Evolutionary conservation across 768 basidiomycete species (phyloP).

Genomic region (Mycena sanguinolenta): DNA sequence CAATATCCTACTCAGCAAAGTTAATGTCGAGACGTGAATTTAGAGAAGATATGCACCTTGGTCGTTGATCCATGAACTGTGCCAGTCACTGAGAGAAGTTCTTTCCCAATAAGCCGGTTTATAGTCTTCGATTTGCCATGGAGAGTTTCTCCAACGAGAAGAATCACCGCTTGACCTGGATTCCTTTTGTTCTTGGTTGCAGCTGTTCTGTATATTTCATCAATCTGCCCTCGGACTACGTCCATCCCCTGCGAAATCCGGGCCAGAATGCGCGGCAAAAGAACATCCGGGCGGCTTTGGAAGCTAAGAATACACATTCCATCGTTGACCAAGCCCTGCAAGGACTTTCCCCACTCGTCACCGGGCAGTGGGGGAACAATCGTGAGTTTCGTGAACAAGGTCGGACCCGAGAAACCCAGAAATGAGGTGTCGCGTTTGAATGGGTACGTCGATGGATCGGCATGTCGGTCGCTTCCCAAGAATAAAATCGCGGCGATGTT

Average conservation of each 20-base stretch:
- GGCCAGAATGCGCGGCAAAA: conserved; percentile 5
- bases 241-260: conserved; percentile 1
- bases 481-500: conserved; percentile 17
- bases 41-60: conserved; percentile 13
- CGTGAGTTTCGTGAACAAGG: conserved; percentile 17
- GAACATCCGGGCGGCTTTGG: conserved; percentile 8
- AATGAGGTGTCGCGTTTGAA: conserved; percentile 9
- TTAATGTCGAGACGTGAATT: too few species aligned
- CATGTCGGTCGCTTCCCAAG: conserved; percentile 3
- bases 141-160: conserved; percentile 15
- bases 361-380: neutral
- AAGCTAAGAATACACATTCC: conserved; percentile 6
- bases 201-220: conserved; percentile 5
- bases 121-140: conserved; percentile 21
- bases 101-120: conserved; percentile 13
- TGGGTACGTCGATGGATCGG: conserved; percentile 4
- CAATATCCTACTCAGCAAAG: conserved; percentile 18
- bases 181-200: conserved; percentile 7
- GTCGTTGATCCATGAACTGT: conserved; percentile 10
- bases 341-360: conserved; percentile 1
- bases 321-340: conserved; percentile 10
- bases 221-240: neutral
- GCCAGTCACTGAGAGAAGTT: neutral
- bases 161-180: conserved; percentile 17
- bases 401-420: conserved; percentile 3